Evolutionary conservation across 371 early-diverging fungal genomes (phyloP).

Genomic region (Rhizopus stolonifer): DNA sequence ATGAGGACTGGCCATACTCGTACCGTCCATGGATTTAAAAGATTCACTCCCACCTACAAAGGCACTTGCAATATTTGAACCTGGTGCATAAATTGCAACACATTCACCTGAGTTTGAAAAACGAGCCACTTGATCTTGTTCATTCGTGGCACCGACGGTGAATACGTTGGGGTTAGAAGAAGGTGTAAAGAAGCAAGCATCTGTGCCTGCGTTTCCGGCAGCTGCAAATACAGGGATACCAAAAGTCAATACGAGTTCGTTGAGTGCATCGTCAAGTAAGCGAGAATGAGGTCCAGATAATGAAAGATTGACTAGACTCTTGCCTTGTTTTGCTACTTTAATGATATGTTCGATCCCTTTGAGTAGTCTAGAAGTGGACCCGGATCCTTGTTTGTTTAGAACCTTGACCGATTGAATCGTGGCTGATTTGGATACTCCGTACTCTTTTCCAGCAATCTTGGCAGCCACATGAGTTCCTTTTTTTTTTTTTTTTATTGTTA

Average conservation of each 20-base stretch:
- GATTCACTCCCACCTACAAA: slow-evolving; percentile 36
- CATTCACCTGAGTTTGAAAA: slow-evolving; percentile 59
- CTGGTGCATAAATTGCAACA: slow-evolving; percentile 60
- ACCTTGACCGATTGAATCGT: slow-evolving; percentile 63
- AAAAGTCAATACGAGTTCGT: slow-evolving; percentile 42
- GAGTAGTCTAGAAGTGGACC: slow-evolving; percentile 28
- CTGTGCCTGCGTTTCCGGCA: slow-evolving; percentile 68
- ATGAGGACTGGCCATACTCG: slow-evolving; percentile 84
- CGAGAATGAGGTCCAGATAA: slow-evolving; percentile 55
- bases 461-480: slow-evolving; percentile 75
- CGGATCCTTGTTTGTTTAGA: slow-evolving; percentile 49
- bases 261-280: slow-evolving; percentile 38
- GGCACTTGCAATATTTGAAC: slow-evolving; percentile 45
- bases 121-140: slow-evolving; percentile 41
- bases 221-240: slow-evolving; percentile 57
- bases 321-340: slow-evolving; percentile 23
- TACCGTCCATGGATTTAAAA: slow-evolving; percentile 59
- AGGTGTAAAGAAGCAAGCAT: slow-evolving; percentile 73
- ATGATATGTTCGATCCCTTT: slow-evolving; percentile 44
- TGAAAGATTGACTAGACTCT: slow-evolving; percentile 58
- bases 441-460: slow-evolving; percentile 54
- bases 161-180: slow-evolving; percentile 60
- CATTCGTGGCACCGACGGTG: slow-evolving; percentile 66
- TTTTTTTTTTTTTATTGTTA: too few relatives aligned
- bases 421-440: slow-evolving; percentile 66